phyloP scores from a whole-genome alignment of 441 rosid genomes.

The Macaranga tanarius region DNA sequence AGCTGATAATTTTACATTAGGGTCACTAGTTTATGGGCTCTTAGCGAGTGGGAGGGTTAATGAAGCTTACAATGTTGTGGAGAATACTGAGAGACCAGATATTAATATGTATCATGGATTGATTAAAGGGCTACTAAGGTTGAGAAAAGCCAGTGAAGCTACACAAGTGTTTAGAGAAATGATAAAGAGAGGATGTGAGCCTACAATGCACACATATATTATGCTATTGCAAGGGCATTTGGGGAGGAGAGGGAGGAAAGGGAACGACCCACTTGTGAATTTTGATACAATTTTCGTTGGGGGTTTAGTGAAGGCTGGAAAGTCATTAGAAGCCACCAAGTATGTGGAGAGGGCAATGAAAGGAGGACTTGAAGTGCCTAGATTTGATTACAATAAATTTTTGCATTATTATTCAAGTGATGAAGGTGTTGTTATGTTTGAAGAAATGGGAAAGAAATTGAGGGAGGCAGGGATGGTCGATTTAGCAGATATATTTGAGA shows the following conservation, averaged over 20 bases:
- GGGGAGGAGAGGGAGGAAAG: constrained; percentile 89
- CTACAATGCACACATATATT: constrained; percentile 82
- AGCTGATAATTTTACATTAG: constrained; percentile 46
- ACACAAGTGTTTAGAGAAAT: constrained; percentile 75
- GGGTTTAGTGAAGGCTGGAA: constrained; percentile 83
- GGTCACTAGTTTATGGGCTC: constrained; percentile 56
- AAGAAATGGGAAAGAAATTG: constrained; percentile 59
- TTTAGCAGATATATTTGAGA: constrained; percentile 75
- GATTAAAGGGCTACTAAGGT: constrained; percentile 67
- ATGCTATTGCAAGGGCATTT: constrained; percentile 85
- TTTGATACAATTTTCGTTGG: constrained; percentile 83
- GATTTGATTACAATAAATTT: constrained; percentile 80
- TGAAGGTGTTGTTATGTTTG: constrained; percentile 71
- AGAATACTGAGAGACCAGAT: constrained; percentile 51
- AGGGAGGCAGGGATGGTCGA: constrained; percentile 65
- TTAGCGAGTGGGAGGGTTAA: constrained; percentile 49
- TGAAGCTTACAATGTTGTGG: constrained; percentile 49
- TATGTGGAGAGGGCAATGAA: constrained; percentile 67
- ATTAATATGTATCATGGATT: constrained; percentile 62
- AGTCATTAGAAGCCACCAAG: constrained; percentile 65
- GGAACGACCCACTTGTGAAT: constrained; percentile 65
- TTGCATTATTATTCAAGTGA: constrained; percentile 71
- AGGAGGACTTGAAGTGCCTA: constrained; percentile 71
- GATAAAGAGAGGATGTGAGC: constrained; percentile 80
- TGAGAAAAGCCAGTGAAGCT: constrained; percentile 65